phyloP scores from a whole-genome alignment of 805 yeast genomes.

The Saccharomyces kudriavzevii region DNA sequence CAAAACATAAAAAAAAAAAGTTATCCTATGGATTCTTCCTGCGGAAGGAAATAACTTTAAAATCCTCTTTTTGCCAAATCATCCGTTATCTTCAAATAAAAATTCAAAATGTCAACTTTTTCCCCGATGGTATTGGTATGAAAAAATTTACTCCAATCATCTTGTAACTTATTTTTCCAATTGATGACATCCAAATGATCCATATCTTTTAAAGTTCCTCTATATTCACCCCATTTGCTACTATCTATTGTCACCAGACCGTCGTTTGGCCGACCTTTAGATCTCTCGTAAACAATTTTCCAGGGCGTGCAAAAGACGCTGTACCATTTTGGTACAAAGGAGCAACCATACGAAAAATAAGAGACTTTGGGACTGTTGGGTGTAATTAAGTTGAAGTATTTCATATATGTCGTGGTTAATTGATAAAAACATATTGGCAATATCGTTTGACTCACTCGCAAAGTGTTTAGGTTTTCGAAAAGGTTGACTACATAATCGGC shows the following conservation, averaged over 20 bases:
- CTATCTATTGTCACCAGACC: constrained; percentile 78
- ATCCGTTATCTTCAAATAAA: constrained; percentile 63
- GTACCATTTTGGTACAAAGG: constrained; percentile 52
- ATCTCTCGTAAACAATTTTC: constrained; percentile 44
- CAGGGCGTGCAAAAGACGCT: constrained; percentile 59
- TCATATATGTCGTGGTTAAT: constrained; percentile 49
- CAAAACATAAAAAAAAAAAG: not conserved
- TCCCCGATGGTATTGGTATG: constrained; percentile 20
- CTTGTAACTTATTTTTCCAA: constrained; percentile 56
- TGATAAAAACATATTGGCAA: constrained; percentile 49
- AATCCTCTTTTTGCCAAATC: constrained; percentile 52
- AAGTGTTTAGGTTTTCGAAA: constrained; percentile 18
- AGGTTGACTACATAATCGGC: constrained; percentile 57
- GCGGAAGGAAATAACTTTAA: constrained; percentile 15
- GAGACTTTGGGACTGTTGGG: constrained; percentile 51
- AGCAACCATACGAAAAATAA: constrained; percentile 81
- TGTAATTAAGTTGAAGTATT: constrained; percentile 45
- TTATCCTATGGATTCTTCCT: not conserved
- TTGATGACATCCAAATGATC: constrained; percentile 85
- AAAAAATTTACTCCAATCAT: constrained; percentile 14
- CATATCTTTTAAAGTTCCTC: constrained; percentile 68
- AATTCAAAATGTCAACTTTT: constrained; percentile 55
- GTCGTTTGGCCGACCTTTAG: constrained; percentile 55
- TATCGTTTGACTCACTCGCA: constrained; percentile 14
- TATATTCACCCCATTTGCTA: constrained; percentile 74